Evolutionary conservation across 306 rosid genomes (phyloP), one percentile per base, ranked within the genome.

Genomic region (Ceratonia siliqua): DNA sequence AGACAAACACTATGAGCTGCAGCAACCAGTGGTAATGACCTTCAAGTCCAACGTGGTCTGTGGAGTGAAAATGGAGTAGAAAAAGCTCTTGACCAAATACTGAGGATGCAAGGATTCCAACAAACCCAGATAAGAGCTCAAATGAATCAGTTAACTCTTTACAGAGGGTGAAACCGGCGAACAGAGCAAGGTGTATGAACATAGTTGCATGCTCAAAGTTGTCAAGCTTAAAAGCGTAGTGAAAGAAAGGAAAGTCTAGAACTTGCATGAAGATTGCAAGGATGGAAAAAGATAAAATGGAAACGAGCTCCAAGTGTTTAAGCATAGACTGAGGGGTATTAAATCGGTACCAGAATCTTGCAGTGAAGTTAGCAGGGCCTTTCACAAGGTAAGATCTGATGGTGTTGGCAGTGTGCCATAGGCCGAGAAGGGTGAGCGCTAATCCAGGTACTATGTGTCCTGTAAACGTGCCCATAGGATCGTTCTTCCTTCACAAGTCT

Each of bases 141-240:
- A 84, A 58, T 3, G 94, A 85, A 79, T 75, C 85, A 18, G 80
- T 86, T 49, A 91, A 71, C 80, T 91, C 97, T 0, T 83, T 72
- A 13, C 78, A 85, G 81, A 94, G 89, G 27, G 83, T 43, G 68
- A 89, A 94, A 22, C 97, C 89, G 5, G 96, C 87, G 80, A 91
- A 94, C 70, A 91, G 52, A 68, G 87, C 87, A 22, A 91, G 92
- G 84, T 94, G 96, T 80, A 91, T 76, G 88, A 91, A 94, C 94
- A 94, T 91, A 65, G 97, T 89, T 50, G 97, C 98, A 78, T 89
- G 97, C 85, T 91, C 97, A 22, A 89, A 84, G 89, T 80, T 87
- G 81, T 87, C 82, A 62, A 87, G 91, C 82, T 87, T 71, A 70
- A 91, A 88, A 35, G 84, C 84, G 18, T 86, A 84, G 28, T 50